A percentile compares a stretch with the other conserved stretches of the same genome.
Conservation (phyloP, 129 eudicot genomes). For the Tanacetum coccineum region DNA sequence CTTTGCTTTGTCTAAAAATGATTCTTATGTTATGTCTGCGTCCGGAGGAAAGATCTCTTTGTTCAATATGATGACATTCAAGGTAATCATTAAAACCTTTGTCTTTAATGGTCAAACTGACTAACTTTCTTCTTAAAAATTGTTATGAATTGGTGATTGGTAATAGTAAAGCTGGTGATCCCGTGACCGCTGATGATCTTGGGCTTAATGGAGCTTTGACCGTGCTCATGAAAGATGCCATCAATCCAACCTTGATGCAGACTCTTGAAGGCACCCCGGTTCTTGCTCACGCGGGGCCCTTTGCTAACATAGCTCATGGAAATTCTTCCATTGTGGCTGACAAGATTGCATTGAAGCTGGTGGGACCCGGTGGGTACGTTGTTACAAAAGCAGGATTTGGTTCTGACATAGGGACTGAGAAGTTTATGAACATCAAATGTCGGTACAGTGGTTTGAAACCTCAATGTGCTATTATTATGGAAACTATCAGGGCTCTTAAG, state of each 20-base stretch:
- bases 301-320: slow-evolving; percentile 95
- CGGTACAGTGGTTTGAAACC: slow-evolving; percentile 91
- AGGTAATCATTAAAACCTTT: no score
- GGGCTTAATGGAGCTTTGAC: slow-evolving; percentile 97
- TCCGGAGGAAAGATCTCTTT: no score
- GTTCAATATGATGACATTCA: no score
- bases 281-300: no score
- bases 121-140: no score
- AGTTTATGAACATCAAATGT: slow-evolving; percentile 96
- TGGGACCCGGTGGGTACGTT: slow-evolving; percentile 91
- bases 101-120: no score
- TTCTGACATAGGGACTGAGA: slow-evolving; percentile 94
- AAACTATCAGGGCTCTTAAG: slow-evolving; percentile 88
- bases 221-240: slow-evolving; percentile 94
- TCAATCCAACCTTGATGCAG: slow-evolving; percentile 94
- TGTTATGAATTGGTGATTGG: slow-evolving; percentile 38
- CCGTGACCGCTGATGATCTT: slow-evolving; percentile 92
- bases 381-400: slow-evolving; percentile 98
- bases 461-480: slow-evolving; percentile 93
- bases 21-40: no score
- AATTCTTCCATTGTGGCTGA: slow-evolving; percentile 94
- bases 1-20: no score
- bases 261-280: slow-evolving; percentile 98
- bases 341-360: slow-evolving; percentile 83
- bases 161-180: slow-evolving; percentile 81